phyloP scores from a whole-genome alignment of 2,329 filamentous ascomycete species.

The Orbilia brochopaga region DNA sequence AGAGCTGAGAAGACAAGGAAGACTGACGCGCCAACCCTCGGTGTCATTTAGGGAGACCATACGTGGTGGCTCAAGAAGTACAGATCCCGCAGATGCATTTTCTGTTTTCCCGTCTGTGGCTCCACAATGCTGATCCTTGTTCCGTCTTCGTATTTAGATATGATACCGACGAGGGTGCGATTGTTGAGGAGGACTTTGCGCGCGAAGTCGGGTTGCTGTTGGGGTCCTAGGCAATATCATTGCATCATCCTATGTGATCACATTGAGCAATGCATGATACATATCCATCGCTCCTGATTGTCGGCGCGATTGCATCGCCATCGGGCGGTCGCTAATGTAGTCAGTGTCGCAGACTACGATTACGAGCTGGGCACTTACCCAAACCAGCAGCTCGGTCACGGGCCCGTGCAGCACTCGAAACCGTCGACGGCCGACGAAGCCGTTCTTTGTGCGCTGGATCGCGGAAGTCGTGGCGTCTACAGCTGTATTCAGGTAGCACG shows the following conservation, averaged over 20 bases:
- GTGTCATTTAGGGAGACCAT: slow-evolving; percentile 56
- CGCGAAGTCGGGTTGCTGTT: slow-evolving; percentile 57
- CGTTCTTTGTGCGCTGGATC: slow-evolving; percentile 20
- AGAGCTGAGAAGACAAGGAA: background rate
- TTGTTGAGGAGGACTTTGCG: slow-evolving; percentile 58
- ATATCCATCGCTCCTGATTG: background rate
- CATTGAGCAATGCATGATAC: background rate
- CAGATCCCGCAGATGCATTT: slow-evolving; percentile 17
- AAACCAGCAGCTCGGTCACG: background rate
- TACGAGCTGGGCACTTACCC: background rate
- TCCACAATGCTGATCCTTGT: slow-evolving; percentile 34
- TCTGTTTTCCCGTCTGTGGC: slow-evolving; percentile 13
- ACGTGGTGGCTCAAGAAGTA: slow-evolving; percentile 62
- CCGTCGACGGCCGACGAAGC: slow-evolving; percentile 34
- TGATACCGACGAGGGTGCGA: slow-evolving; percentile 57
- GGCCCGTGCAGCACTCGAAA: slow-evolving; percentile 46
- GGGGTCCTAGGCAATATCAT: slow-evolving; percentile 10
- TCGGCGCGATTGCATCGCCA: slow-evolving; percentile 38
- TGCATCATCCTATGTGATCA: background rate
- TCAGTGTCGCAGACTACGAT: slow-evolving; percentile 31
- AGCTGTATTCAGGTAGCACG: slow-evolving; percentile 30
- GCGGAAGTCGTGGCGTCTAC: slow-evolving; percentile 32
- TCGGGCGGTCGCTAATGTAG: slow-evolving; percentile 13
- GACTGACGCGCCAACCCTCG: slow-evolving; percentile 21
- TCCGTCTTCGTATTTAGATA: slow-evolving; percentile 21